These are phyloP conservation scores for Lepiota venenata DNA, from an alignment of 768 basidiomycete species.

Conservation along the genomic window DNA sequence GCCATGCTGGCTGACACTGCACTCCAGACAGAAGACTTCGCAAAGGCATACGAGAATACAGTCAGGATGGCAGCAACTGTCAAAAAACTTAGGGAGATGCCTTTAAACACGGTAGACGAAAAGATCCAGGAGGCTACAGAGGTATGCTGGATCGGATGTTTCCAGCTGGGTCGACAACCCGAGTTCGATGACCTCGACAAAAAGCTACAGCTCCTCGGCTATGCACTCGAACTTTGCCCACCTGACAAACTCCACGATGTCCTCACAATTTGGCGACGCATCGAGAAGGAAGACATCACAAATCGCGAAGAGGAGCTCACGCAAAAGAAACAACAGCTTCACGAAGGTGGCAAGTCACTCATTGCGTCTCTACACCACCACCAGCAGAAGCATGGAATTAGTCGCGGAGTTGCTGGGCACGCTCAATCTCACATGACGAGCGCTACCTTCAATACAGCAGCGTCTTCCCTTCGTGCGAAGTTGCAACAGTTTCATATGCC, in stretches of 20 bases:
- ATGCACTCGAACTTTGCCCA: slow-evolving; percentile 85
- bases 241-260: slow-evolving; percentile 74
- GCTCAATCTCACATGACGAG: slow-evolving; percentile 7
- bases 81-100: slow-evolving; percentile 38
- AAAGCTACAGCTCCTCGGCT: slow-evolving; percentile 71
- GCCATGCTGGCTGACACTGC: slow-evolving; percentile 93
- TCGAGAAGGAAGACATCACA: slow-evolving; percentile 65
- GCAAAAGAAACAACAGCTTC: slow-evolving; percentile 13
- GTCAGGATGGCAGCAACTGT: slow-evolving; percentile 69
- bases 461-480: slow-evolving; percentile 55
- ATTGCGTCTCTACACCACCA: not conserved
- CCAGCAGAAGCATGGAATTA: slow-evolving; percentile 11
- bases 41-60: slow-evolving; percentile 66
- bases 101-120: slow-evolving; percentile 30
- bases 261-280: slow-evolving; percentile 70
- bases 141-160: slow-evolving; percentile 89
- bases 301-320: slow-evolving; percentile 38
- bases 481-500: slow-evolving; percentile 69
- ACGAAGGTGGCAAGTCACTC: slow-evolving; percentile 5
- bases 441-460: slow-evolving; percentile 29
- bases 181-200: slow-evolving; percentile 68
- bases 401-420: slow-evolving; percentile 11
- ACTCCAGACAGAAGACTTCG: slow-evolving; percentile 77
- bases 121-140: slow-evolving; percentile 60
- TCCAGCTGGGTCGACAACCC: slow-evolving; percentile 80